Evolutionary conservation across 139 green algal species (phyloP).

Genomic region (Chlorella sp.): DNA sequence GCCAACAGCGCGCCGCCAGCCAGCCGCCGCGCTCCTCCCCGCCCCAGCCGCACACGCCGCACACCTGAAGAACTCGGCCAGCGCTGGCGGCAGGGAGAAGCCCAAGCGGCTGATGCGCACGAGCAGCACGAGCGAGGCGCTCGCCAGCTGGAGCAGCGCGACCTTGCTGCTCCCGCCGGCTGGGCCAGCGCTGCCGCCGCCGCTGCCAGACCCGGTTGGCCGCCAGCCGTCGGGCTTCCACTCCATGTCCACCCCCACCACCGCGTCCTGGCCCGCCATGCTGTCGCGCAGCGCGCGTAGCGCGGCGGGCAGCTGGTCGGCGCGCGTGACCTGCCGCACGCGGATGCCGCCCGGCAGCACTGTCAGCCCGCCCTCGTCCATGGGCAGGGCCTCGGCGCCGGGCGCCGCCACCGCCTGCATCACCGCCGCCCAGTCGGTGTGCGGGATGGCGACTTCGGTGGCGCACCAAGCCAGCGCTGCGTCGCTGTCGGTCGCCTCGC

Average conservation of each 20-base stretch:
- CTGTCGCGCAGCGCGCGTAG: conserved; percentile 19
- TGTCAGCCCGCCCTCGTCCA: not conserved
- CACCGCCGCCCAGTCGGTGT: conserved; percentile 21
- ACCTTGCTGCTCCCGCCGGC: conserved; percentile 10
- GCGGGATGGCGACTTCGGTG: conserved; percentile 22
- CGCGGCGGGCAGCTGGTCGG: conserved; percentile 11
- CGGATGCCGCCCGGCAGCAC: conserved; percentile 12
- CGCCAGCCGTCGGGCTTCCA: conserved; percentile 36
- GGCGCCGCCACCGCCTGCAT: not conserved
- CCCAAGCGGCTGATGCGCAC: conserved; percentile 18
- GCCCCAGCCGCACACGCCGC: not conserved
- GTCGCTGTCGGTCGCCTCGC: not conserved
- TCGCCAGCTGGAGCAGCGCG: conserved; percentile 43
- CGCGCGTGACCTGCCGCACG: conserved; percentile 9
- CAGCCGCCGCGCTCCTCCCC: not conserved
- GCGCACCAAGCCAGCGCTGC: conserved; percentile 12
- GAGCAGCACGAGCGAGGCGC: conserved; percentile 19
- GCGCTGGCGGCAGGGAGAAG: conserved; percentile 15
- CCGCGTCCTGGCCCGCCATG: conserved; percentile 27
- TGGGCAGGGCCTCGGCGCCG: too few relatives aligned
- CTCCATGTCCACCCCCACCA: conserved; percentile 43
- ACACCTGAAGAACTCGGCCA: conserved; percentile 31
- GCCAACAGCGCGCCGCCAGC: not conserved
- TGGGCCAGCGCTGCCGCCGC: too few relatives aligned
- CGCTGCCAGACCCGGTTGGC: too few relatives aligned